These are phyloP conservation scores for Bryoerythrophyllum caledonicum DNA, from an alignment of 225 moss, liverwort and hornwort genomes.

Conservation along the genomic window DNA sequence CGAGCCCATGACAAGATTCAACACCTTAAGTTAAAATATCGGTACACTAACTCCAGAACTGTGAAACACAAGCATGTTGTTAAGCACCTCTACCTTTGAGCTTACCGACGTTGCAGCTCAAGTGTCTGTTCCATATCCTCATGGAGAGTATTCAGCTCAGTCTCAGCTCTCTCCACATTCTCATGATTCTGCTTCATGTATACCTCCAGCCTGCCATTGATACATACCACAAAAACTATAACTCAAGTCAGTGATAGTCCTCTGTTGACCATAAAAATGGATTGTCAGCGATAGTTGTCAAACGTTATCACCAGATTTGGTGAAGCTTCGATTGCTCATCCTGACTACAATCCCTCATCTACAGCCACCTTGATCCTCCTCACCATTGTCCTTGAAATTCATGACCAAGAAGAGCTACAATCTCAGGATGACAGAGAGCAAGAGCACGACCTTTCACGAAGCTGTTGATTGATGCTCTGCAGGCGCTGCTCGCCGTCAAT, in stretches of 20 bases:
- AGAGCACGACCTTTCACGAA: constrained; percentile 59
- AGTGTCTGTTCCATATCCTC: constrained; percentile 93
- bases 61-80: neutral
- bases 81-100: constrained; percentile 66
- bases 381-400: neutral
- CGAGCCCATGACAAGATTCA: neutral
- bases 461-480: constrained; percentile 78
- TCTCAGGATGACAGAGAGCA: constrained; percentile 8
- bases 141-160: constrained; percentile 77
- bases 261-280: neutral
- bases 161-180: constrained; percentile 86
- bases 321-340: constrained; percentile 5
- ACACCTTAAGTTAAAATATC: too few relatives aligned
- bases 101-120: constrained; percentile 80
- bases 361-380: constrained; percentile 7
- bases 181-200: constrained; percentile 91
- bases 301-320: constrained; percentile 1
- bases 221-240: neutral
- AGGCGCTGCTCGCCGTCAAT: constrained; percentile 79
- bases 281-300: too few relatives aligned
- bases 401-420: neutral
- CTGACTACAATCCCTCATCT: neutral
- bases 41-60: neutral
- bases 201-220: constrained; percentile 74
- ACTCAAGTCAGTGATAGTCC: neutral